Conservation (phyloP, 345 rosid species). For the Gossypium bickii region DNA sequence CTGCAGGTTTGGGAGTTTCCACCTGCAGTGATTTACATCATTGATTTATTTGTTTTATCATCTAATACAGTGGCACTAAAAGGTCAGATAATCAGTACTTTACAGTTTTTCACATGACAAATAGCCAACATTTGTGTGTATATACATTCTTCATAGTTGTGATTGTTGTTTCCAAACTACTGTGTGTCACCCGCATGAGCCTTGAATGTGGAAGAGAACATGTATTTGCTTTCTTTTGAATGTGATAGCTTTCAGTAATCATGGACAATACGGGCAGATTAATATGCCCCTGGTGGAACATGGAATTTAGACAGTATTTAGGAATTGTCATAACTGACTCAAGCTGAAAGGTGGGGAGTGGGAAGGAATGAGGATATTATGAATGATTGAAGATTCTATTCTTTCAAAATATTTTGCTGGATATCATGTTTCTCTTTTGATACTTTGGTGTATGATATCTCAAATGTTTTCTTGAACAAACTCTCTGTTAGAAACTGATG, state of each 20-base stretch:
- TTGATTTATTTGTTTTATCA: constrained; percentile 70
- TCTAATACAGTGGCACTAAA: constrained; percentile 65
- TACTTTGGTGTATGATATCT: not conserved
- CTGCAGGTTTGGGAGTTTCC: constrained; percentile 86
- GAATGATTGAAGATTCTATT: constrained; percentile 8
- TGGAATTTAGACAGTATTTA: not conserved
- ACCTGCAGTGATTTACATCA: constrained; percentile 55
- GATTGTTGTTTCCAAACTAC: not conserved
- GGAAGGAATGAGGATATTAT: not conserved
- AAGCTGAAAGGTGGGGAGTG: not conserved
- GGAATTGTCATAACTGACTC: not conserved
- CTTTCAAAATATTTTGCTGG: not conserved
- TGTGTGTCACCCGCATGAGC: not conserved
- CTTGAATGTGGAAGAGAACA: not conserved
- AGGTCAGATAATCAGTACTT: constrained; percentile 42
- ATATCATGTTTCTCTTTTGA: not conserved
- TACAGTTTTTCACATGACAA: not conserved
- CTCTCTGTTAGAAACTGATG: constrained; percentile 6
- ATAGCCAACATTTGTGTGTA: not conserved
- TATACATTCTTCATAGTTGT: not conserved
- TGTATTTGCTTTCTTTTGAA: not conserved
- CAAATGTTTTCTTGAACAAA: not conserved
- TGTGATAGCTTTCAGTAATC: not conserved
- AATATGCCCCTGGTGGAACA: not conserved
- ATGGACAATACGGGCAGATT: not conserved